Conservation (phyloP, 768 basidiomycete species). For the Clitopilus hobsonii region DNA sequence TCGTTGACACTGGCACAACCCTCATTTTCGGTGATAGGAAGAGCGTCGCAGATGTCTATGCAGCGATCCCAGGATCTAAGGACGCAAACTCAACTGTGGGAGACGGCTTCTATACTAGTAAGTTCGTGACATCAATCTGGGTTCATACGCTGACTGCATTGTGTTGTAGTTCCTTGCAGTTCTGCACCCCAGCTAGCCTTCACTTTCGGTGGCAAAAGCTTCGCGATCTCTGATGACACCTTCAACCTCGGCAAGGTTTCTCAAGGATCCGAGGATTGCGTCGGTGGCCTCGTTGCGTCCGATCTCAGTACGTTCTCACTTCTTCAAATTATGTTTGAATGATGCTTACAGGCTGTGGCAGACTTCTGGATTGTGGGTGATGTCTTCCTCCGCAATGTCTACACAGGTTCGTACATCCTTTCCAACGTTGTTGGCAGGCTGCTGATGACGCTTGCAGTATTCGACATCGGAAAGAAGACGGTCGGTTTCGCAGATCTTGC, state of each 20-base stretch:
- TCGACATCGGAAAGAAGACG: conserved; percentile 30
- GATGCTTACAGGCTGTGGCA: background rate
- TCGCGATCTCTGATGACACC: conserved; percentile 37
- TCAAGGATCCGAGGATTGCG: conserved; percentile 50
- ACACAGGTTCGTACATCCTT: conserved; percentile 21
- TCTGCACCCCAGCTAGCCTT: conserved; percentile 24
- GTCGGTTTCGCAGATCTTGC: conserved; percentile 43
- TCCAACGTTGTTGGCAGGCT: background rate
- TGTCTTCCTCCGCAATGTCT: conserved; percentile 42
- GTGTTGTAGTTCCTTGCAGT: conserved; percentile 25
- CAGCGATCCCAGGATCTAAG: conserved; percentile 24
- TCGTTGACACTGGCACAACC: conserved; percentile 41
- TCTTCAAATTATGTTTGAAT: background rate
- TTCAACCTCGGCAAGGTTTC: conserved; percentile 41
- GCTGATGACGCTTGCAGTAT: conserved; percentile 15
- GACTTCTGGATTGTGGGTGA: conserved; percentile 36
- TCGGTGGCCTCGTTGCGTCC: conserved; percentile 29
- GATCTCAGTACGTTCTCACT: conserved; percentile 4
- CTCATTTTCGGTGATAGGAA: conserved; percentile 29
- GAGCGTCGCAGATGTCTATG: conserved; percentile 23
- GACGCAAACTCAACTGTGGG: conserved; percentile 20
- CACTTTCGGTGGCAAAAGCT: conserved; percentile 31
- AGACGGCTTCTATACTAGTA: conserved; percentile 24
- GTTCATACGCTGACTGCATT: background rate
- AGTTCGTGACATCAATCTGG: background rate